Evolutionary conservation across 345 rosid species (phyloP).

Genomic region (Populus simonii): DNA sequence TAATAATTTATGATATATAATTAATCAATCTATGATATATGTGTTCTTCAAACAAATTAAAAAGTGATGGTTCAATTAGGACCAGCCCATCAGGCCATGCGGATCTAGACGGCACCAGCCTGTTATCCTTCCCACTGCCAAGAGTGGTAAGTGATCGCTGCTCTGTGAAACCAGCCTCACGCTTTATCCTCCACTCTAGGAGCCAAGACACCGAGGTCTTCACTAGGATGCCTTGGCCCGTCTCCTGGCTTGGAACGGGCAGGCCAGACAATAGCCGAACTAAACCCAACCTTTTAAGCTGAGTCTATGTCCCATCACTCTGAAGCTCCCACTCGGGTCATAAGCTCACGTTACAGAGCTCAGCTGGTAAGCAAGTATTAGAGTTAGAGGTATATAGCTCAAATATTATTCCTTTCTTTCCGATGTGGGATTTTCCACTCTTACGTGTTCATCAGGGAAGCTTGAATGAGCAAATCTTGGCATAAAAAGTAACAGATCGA

Average conservation of each 20-base stretch:
- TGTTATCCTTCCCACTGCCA: constrained; percentile 36
- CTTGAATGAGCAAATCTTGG: too few species aligned
- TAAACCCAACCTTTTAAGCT: background rate
- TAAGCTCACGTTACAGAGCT: constrained; percentile 23
- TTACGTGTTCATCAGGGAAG: background rate
- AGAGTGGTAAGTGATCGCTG: constrained; percentile 22
- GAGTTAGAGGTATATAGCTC: accelerated
- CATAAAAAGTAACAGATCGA: too few species aligned
- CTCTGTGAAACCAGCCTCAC: constrained; percentile 42
- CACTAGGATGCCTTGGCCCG: background rate
- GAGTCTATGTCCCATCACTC: background rate
- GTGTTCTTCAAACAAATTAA: too few species aligned
- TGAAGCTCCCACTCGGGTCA: constrained; percentile 20
- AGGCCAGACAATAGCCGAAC: background rate
- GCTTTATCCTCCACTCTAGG: constrained; percentile 35
- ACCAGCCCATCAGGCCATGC: constrained; percentile 12
- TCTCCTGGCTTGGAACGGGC: constrained; percentile 37
- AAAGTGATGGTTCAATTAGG: constrained; percentile 24
- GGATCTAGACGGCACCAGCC: constrained; percentile 5
- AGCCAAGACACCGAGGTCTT: background rate
- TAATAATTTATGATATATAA: too few species aligned
- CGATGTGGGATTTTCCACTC: background rate
- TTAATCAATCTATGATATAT: too few species aligned
- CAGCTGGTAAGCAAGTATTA: accelerated
- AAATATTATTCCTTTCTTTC: background rate